Conservation (phyloP, 257 asterid genomes). For the Penstemon barbatus region DNA sequence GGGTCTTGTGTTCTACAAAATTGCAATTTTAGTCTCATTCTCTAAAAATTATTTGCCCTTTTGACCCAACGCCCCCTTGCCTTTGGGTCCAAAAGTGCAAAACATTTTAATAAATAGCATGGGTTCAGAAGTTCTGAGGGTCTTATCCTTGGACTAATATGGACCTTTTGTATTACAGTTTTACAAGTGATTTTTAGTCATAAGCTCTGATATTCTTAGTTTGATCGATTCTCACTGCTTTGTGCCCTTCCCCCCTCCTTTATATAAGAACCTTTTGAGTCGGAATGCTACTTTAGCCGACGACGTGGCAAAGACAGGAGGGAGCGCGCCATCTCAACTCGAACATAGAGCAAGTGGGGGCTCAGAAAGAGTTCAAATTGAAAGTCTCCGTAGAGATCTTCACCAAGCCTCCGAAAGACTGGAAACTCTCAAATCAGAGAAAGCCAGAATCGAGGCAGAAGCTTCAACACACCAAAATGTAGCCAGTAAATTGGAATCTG, state of each 20-base stretch:
- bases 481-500: slow-evolving; percentile 74
- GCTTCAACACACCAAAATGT: slow-evolving; percentile 48
- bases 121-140: too few relatives aligned
- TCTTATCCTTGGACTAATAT: too few relatives aligned
- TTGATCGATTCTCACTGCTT: neutral
- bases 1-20: too few relatives aligned
- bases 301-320: slow-evolving; percentile 72
- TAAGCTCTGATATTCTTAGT: too few relatives aligned
- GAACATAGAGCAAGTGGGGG: slow-evolving; percentile 54
- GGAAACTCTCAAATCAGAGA: slow-evolving; percentile 73
- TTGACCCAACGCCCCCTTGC: too few relatives aligned
- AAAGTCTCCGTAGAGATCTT: slow-evolving; percentile 69
- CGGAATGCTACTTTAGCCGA: slow-evolving; percentile 82
- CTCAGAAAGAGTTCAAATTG: slow-evolving; percentile 68
- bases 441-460: slow-evolving; percentile 59
- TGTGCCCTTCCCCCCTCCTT: neutral
- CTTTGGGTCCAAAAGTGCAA: too few relatives aligned
- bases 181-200: too few relatives aligned
- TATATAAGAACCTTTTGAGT: slow-evolving; percentile 68
- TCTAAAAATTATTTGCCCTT: too few relatives aligned
- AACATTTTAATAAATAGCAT: too few relatives aligned
- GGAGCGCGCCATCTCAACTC: slow-evolving; percentile 46
- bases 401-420: slow-evolving; percentile 61
- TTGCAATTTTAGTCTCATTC: too few relatives aligned
- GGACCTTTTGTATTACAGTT: too few relatives aligned